Conservation (phyloP, 1,139 yeast genomes). For the Candida frijolesensis region DNA sequence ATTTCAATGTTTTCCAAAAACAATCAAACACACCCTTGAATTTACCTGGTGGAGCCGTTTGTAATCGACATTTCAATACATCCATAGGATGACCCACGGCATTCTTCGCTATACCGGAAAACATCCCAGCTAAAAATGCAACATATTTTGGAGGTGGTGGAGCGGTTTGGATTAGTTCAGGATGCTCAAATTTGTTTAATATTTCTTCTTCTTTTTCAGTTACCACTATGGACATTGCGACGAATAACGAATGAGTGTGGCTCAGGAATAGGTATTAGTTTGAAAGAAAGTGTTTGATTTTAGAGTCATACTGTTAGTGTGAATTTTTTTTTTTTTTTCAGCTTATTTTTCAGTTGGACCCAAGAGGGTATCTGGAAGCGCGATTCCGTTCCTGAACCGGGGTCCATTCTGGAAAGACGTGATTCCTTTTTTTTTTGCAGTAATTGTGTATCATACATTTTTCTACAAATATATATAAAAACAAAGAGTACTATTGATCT, state of each 20-base stretch:
- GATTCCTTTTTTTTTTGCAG: neutral
- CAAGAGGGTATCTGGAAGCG: neutral
- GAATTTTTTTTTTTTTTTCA: neutral
- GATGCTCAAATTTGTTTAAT: slow-evolving; percentile 16
- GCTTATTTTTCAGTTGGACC: neutral
- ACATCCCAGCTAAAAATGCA: slow-evolving; percentile 87
- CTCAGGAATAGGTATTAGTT: neutral
- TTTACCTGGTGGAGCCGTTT: slow-evolving; percentile 70
- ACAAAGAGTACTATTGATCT: slow-evolving; percentile 9
- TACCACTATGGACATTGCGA: slow-evolving; percentile 30
- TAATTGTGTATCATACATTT: neutral
- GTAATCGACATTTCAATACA: slow-evolving; percentile 84
- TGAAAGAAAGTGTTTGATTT: neutral
- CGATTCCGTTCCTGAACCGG: neutral
- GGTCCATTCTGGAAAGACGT: neutral
- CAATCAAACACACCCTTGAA: slow-evolving; percentile 87
- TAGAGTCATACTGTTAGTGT: neutral
- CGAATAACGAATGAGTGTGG: neutral
- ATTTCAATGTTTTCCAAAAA: slow-evolving; percentile 64
- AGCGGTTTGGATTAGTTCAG: slow-evolving; percentile 1
- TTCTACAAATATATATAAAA: no score
- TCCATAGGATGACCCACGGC: slow-evolving; percentile 95
- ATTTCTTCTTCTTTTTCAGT: slow-evolving; percentile 31
- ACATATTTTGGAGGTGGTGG: slow-evolving; percentile 55
- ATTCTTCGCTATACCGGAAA: slow-evolving; percentile 83